phyloP scores from a whole-genome alignment of 1,284 basidiomycete species.

The Ustilago shanxiensis region DNA sequence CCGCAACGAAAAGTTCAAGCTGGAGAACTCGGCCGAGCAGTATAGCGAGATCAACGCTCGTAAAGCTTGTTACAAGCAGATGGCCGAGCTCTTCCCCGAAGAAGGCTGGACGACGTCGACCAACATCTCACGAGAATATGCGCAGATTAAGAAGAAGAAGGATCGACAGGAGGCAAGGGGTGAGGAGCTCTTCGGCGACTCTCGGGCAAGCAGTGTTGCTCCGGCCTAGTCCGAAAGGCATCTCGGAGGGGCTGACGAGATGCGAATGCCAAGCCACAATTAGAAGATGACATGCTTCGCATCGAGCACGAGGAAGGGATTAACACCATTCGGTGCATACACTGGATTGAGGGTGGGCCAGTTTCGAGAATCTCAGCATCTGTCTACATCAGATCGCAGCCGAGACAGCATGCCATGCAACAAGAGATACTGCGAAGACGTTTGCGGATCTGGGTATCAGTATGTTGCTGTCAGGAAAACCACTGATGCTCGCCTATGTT shows the following conservation, averaged over 20 bases:
- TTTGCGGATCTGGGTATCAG: slow-evolving; percentile 1
- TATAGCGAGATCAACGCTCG: slow-evolving; percentile 66
- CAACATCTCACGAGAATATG: slow-evolving; percentile 61
- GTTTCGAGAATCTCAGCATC: slow-evolving; percentile 1
- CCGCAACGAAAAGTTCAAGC: slow-evolving; percentile 63
- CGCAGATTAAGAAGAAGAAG: slow-evolving; percentile 61
- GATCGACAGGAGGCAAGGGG: slow-evolving; percentile 52
- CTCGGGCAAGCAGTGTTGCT: slow-evolving; percentile 37
- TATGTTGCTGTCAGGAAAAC: too few species aligned
- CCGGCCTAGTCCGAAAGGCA: slow-evolving; percentile 19
- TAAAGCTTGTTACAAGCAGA: slow-evolving; percentile 66
- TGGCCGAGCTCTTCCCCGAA: slow-evolving; percentile 61
- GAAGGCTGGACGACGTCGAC: slow-evolving; percentile 66
- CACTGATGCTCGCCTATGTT: not conserved
- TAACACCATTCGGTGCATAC: not conserved
- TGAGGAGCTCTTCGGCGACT: slow-evolving; percentile 49
- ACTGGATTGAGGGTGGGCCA: not conserved
- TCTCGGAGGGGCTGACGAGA: not conserved
- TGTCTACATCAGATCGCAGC: slow-evolving; percentile 10
- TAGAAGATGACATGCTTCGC: slow-evolving; percentile 11
- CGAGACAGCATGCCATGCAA: not conserved
- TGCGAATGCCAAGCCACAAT: slow-evolving; percentile 19
- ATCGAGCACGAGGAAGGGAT: not conserved
- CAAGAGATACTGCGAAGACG: not conserved
- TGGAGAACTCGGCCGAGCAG: slow-evolving; percentile 61